A percentile compares a stretch with the other conserved stretches of the same genome.
Conservation (phyloP, 75 land plant species). For the Chamaecyparis obtusa region DNA sequence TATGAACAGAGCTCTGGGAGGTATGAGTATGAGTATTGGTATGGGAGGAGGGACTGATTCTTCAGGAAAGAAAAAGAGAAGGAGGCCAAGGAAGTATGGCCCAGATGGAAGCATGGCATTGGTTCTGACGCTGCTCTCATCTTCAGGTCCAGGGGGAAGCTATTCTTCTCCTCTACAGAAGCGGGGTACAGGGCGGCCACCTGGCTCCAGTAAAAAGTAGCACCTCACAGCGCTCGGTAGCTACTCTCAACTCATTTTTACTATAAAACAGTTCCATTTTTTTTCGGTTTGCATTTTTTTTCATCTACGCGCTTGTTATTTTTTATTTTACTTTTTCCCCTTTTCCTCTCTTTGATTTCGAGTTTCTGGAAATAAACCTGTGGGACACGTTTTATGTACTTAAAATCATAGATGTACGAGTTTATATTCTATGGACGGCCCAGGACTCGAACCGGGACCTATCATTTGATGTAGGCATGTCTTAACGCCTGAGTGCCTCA, state of each 20-base stretch:
- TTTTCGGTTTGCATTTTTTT: not conserved
- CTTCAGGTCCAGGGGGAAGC: not conserved
- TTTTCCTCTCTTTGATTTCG: not conserved
- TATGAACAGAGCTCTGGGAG: conserved; percentile 1
- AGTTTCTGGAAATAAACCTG: not conserved
- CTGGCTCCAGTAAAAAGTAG: conserved; percentile 78
- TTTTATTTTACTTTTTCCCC: too few relatives aligned
- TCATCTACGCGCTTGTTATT: not conserved
- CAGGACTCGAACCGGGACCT: not conserved
- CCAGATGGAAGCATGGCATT: conserved; percentile 30
- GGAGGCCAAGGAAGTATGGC: conserved; percentile 40
- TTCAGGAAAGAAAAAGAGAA: conserved; percentile 33
- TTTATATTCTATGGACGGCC: not conserved
- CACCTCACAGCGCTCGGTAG: conserved; percentile 64
- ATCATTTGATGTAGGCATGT: too few relatives aligned
- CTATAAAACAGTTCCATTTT: not conserved
- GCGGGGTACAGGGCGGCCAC: conserved; percentile 63
- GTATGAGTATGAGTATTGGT: conserved; percentile 1
- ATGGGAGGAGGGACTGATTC: conserved; percentile 19
- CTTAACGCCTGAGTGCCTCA: not conserved
- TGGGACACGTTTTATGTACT: not conserved
- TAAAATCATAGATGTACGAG: not conserved
- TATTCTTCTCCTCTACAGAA: conserved; percentile 20
- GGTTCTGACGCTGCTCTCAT: conserved; percentile 10
- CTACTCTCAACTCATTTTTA: not conserved